Percentiles rank a stretch among this genome's conserved stretches.
Evolutionary conservation across 306 rosid species (phyloP).

Genomic region (Trifolium repens): DNA sequence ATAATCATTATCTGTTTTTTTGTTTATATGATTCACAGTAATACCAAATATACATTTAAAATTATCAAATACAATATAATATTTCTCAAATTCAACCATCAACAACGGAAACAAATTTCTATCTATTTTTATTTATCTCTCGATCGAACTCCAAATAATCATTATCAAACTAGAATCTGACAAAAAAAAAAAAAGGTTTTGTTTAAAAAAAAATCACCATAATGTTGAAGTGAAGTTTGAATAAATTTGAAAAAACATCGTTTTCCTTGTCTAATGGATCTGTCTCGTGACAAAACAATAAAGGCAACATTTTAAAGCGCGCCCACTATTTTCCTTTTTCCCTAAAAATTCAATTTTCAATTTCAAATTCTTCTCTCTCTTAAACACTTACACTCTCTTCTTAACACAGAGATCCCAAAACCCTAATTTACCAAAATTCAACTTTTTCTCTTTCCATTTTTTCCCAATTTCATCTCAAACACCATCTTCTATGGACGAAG

Average conservation of each 20-base stretch:
- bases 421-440: conserved; percentile 33
- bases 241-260: background rate
- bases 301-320: conserved; percentile 3
- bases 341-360: background rate
- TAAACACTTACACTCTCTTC: background rate
- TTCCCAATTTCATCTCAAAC: background rate
- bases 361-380: background rate
- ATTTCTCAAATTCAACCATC: too few relatives aligned
- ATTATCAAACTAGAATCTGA: too few relatives aligned
- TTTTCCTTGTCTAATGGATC: background rate
- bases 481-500: conserved; percentile 44
- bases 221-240: background rate
- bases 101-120: too few relatives aligned
- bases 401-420: conserved; percentile 35
- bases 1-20: too few relatives aligned
- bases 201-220: background rate
- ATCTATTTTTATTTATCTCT: too few relatives aligned
- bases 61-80: too few relatives aligned
- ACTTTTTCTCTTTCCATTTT: background rate
- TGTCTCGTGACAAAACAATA: conserved; percentile 6
- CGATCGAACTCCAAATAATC: too few relatives aligned
- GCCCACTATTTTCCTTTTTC: background rate
- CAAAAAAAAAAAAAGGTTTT: too few relatives aligned
- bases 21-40: too few relatives aligned
- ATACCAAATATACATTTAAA: too few relatives aligned